These are phyloP conservation scores for Dichomitus squalens DNA, from an alignment of 1,284 basidiomycete genomes.

Conservation along the genomic window DNA sequence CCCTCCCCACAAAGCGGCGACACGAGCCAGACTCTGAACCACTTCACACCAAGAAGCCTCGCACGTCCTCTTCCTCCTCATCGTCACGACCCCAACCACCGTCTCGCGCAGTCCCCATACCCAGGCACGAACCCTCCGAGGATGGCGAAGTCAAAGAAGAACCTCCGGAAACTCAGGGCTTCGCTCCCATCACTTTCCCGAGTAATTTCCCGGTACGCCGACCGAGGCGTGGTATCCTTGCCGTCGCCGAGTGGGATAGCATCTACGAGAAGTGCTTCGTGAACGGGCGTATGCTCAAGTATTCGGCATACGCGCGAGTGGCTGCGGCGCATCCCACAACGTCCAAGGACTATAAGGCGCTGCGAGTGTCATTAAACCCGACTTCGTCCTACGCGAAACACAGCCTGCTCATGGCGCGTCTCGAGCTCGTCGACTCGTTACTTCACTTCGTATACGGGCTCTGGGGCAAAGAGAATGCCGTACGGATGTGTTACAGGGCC, in stretches of 20 bases:
- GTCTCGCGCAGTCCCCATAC: slow-evolving; percentile 25
- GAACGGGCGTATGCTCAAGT: slow-evolving; percentile 69
- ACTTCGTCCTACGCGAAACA: slow-evolving; percentile 71
- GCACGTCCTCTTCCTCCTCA: slow-evolving; percentile 43
- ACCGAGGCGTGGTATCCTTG: slow-evolving; percentile 60
- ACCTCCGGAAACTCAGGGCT: slow-evolving; percentile 28
- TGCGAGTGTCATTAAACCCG: slow-evolving; percentile 60
- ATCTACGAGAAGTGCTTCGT: slow-evolving; percentile 66
- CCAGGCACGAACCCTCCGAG: slow-evolving; percentile 35
- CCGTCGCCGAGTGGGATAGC: slow-evolving; percentile 28
- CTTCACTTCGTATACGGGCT: slow-evolving; percentile 74
- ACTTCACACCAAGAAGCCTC: slow-evolving; percentile 58
- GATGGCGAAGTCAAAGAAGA: slow-evolving; percentile 41
- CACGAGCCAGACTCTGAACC: slow-evolving; percentile 42
- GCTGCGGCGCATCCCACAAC: slow-evolving; percentile 69
- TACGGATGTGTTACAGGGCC: slow-evolving; percentile 49
- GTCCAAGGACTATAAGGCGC: slow-evolving; percentile 62
- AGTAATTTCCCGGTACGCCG: slow-evolving; percentile 62
- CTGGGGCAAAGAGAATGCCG: slow-evolving; percentile 67
- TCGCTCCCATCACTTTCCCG: slow-evolving; percentile 28
- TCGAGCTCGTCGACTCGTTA: slow-evolving; percentile 75
- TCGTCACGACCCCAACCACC: slow-evolving; percentile 34
- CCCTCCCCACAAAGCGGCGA: slow-evolving; percentile 62
- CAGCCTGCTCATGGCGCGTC: slow-evolving; percentile 67
- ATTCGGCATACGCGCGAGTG: slow-evolving; percentile 73